Percentiles rank a stretch among this genome's conserved stretches.
phyloP scores from a whole-genome alignment of 805 yeast species.

The Nakazawaea pomicola region DNA sequence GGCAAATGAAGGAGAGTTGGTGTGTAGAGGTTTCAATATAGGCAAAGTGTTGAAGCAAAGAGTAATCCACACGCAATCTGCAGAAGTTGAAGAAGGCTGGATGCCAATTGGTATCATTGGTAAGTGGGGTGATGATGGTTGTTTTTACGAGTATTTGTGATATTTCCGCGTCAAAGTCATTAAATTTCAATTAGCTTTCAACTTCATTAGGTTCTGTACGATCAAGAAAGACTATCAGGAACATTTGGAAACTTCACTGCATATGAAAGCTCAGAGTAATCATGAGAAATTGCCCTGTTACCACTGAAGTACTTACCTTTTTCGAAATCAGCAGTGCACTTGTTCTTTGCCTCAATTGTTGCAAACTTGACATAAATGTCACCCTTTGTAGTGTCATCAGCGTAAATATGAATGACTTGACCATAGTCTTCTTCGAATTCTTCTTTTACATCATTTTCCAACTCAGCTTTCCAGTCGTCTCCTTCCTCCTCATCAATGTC shows the following conservation, averaged over 20 bases:
- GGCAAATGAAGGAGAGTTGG: conserved; percentile 44
- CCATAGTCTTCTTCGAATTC: conserved; percentile 3
- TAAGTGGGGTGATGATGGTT: conserved; percentile 67
- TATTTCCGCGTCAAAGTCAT: too few species aligned
- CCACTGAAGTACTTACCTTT: conserved; percentile 1
- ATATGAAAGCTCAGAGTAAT: conserved; percentile 1
- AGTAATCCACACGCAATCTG: conserved; percentile 24
- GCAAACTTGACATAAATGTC: conserved; percentile 1
- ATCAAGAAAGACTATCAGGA: too few species aligned
- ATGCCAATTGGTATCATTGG: conserved; percentile 46
- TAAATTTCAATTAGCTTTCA: too few species aligned
- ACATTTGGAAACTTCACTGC: neutral
- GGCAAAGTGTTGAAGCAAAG: conserved; percentile 41
- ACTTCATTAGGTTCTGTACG: too few species aligned
- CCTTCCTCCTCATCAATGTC: conserved; percentile 2
- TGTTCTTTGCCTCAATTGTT: neutral
- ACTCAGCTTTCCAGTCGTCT: conserved; percentile 1
- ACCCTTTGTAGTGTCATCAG: conserved; percentile 1
- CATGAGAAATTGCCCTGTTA: conserved; percentile 1
- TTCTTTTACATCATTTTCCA: conserved; percentile 1
- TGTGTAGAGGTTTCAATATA: conserved; percentile 60
- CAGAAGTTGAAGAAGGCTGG: conserved; percentile 45
- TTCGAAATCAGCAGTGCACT: neutral
- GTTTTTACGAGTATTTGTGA: conserved; percentile 44
- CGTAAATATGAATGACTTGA: neutral